Base-by-base conservation (phyloP, 2,329 filamentous ascomycete species). In the Botrytis elliptica region DNA sequence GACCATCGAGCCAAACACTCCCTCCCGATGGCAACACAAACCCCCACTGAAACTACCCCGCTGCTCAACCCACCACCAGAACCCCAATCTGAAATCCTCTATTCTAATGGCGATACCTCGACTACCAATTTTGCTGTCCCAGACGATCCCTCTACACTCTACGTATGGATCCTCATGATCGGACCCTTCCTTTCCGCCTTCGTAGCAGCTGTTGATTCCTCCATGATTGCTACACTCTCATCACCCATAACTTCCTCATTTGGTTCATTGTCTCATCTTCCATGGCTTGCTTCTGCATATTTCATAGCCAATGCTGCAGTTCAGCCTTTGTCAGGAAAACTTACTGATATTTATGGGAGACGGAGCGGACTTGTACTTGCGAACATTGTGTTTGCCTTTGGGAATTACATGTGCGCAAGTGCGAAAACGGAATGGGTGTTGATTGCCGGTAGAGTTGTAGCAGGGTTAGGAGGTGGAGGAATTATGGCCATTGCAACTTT, bases 301-400 rank as follows among this genome's bases (percentile, higher is more conserved):
- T 92, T 94, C 78, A 85, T 95, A 71, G 93, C 92, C 2, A 83
- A 93, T 69, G 93, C 92, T 3, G 90, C 90, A 29, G 93, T 92
- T 77, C 92, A 95, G 80, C 92, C 92, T 1, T 83, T 94, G 0
- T 94, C 92, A 78, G 91, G 91, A 66, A 92, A 91, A 77, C 84
- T 93, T 6, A 89, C 86, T 65, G 91, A 93, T 79, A 91, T 93
- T 46, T 92, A 93, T 77, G 90, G 91, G 18, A 87, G 91, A 9
- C 92, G 93, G 78, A 78, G 86, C 78, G 89, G 88, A 76, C 83
- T 94, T 9, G 83, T 93, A 9, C 89, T 91, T 76, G 86, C 88
- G 3, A 92, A 92, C 77, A 80, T 83, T 36, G 82, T 92, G 68
- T 93, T 93, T 79, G 89, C 88, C 5, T 80, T 90, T 14, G 91